These are phyloP conservation scores for Microstegium vimineum DNA, from an alignment of 176 grass and related monocot genomes.

Conservation along the genomic window DNA sequence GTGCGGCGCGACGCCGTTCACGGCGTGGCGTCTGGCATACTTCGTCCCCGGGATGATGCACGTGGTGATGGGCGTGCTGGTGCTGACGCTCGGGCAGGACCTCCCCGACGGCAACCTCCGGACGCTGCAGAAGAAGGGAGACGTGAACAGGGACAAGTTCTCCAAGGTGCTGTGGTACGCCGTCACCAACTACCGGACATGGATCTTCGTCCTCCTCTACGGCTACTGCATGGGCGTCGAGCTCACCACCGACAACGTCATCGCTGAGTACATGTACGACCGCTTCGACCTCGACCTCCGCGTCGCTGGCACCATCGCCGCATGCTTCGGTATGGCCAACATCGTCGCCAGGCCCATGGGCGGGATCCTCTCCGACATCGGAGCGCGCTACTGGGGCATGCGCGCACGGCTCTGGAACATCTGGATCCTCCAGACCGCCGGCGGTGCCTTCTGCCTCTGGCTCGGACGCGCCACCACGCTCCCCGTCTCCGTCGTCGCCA, in stretches of 20 bases:
- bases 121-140: conserved; percentile 54
- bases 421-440: conserved; percentile 85
- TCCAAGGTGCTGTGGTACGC: conserved; percentile 67
- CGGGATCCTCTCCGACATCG: conserved; percentile 58
- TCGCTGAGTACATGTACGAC: conserved; percentile 84
- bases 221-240: conserved; percentile 92
- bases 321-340: conserved; percentile 94
- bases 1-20: conserved; percentile 52
- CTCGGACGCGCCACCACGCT: conserved; percentile 45
- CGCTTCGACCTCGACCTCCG: conserved; percentile 74
- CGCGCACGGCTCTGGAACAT: conserved; percentile 82
- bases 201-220: conserved; percentile 88
- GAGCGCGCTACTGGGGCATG: conserved; percentile 59
- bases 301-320: conserved; percentile 66
- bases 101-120: conserved; percentile 78
- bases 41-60: conserved; percentile 69
- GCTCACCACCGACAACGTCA: conserved; percentile 91
- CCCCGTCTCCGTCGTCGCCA: conserved; percentile 48
- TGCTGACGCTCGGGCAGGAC: conserved; percentile 76
- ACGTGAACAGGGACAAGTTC: conserved; percentile 66
- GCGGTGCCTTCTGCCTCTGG: conserved; percentile 72
- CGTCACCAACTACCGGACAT: conserved; percentile 72
- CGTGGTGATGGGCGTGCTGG: conserved; percentile 59
- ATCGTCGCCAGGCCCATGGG: conserved; percentile 58
- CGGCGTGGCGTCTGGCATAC: conserved; percentile 79